Conservation (phyloP, 768 basidiomycete species). For the Tubosaeta sp. region DNA sequence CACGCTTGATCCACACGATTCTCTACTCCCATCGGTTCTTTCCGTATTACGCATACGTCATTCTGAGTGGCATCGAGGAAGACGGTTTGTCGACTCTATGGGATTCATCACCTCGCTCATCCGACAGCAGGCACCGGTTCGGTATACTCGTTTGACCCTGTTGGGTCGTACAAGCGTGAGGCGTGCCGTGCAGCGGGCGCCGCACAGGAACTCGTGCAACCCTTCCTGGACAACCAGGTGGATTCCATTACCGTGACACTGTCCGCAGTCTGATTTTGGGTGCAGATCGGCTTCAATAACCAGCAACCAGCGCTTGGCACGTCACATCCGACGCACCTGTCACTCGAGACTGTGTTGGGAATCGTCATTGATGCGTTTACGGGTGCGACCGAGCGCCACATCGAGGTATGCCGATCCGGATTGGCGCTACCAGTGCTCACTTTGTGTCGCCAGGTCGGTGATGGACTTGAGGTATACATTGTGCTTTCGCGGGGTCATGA, state of each 20-base stretch:
- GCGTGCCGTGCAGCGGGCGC: slow-evolving; percentile 95
- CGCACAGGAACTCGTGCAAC: slow-evolving; percentile 91
- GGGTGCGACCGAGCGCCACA: slow-evolving; percentile 95
- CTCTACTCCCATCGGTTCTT: slow-evolving; percentile 95
- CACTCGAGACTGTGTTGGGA: slow-evolving; percentile 71
- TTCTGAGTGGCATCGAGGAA: slow-evolving; percentile 93
- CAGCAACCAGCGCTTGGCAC: slow-evolving; percentile 71
- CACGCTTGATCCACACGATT: slow-evolving; percentile 98
- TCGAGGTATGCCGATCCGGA: slow-evolving; percentile 61
- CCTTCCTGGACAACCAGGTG: slow-evolving; percentile 98
- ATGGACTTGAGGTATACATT: slow-evolving; percentile 90
- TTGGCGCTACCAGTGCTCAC: slow-evolving; percentile 6
- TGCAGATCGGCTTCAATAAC: slow-evolving; percentile 97
- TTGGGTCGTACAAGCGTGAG: slow-evolving; percentile 97
- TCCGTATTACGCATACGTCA: slow-evolving; percentile 97
- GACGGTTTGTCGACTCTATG: slow-evolving; percentile 60
- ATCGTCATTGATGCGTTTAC: slow-evolving; percentile 97
- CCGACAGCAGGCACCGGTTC: slow-evolving; percentile 74
- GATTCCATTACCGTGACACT: neutral
- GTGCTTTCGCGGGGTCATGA: slow-evolving; percentile 68
- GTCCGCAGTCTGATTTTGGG: neutral
- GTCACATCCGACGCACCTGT: slow-evolving; percentile 75
- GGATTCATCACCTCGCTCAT: slow-evolving; percentile 3
- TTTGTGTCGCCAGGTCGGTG: slow-evolving; percentile 66
- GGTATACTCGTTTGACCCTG: slow-evolving; percentile 99